These are phyloP conservation scores for Panaeolus cyanescens DNA, from an alignment of 768 basidiomycete genomes.

Conservation along the genomic window DNA sequence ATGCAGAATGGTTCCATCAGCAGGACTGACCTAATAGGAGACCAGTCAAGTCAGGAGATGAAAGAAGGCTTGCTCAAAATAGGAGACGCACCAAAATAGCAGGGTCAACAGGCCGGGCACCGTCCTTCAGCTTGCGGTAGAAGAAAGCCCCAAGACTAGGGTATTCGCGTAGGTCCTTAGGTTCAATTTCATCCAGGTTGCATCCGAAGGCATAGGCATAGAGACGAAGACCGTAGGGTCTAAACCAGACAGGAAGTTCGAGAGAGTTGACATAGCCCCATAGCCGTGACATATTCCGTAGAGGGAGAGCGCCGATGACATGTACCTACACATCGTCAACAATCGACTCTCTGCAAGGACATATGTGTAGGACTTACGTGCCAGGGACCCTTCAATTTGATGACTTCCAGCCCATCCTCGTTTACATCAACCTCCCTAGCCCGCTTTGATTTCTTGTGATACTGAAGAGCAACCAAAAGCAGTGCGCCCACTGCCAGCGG, in stretches of 20 bases:
- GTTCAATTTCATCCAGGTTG: slow-evolving; percentile 90
- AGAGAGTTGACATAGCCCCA: slow-evolving; percentile 97
- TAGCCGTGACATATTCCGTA: slow-evolving; percentile 92
- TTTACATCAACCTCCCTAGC: slow-evolving; percentile 72
- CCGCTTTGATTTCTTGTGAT: slow-evolving; percentile 56
- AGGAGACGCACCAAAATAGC: slow-evolving; percentile 62
- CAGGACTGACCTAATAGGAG: slow-evolving; percentile 75
- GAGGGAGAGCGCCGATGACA: slow-evolving; percentile 91
- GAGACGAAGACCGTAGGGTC: slow-evolving; percentile 85
- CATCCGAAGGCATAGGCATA: slow-evolving; percentile 92
- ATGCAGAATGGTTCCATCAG: slow-evolving; percentile 91
- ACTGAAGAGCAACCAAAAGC: slow-evolving; percentile 80
- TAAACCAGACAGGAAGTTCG: slow-evolving; percentile 91
- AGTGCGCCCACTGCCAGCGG: slow-evolving; percentile 89
- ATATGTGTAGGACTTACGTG: slow-evolving; percentile 59
- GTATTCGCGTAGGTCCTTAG: slow-evolving; percentile 75
- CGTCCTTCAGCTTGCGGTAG: slow-evolving; percentile 83
- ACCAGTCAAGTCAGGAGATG: background rate
- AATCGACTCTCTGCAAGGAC: background rate
- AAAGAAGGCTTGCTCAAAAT: background rate
- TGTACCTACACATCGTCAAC: slow-evolving; percentile 65
- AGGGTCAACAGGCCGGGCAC: slow-evolving; percentile 77
- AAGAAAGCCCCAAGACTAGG: slow-evolving; percentile 94
- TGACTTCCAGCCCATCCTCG: slow-evolving; percentile 80
- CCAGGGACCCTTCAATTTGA: slow-evolving; percentile 89